Evolutionary conservation across 2,329 filamentous ascomycete species (phyloP).

Genomic region (Penicillium sp.): DNA sequence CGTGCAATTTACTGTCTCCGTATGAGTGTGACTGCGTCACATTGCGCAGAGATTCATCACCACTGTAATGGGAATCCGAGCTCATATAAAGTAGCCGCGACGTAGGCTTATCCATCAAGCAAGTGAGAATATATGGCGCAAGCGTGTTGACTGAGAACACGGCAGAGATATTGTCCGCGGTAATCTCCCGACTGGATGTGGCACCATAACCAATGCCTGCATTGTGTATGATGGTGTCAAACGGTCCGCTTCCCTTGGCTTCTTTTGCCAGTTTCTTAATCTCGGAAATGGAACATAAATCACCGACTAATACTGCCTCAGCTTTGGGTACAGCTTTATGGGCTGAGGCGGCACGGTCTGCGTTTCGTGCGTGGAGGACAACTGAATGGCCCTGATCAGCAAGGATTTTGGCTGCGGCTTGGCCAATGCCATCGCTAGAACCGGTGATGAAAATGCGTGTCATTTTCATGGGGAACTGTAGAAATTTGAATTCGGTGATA

Average conservation of each 20-base stretch:
- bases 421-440: conserved; percentile 59
- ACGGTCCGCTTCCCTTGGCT: conserved; percentile 51
- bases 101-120: conserved; percentile 48
- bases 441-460: conserved; percentile 54
- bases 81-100: conserved; percentile 55
- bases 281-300: conserved; percentile 53
- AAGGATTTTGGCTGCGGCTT: conserved; percentile 52
- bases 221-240: conserved; percentile 60
- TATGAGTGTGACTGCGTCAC: conserved; percentile 47
- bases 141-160: conserved; percentile 59
- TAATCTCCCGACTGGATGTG: conserved; percentile 39
- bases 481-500: background rate
- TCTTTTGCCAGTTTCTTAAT: conserved; percentile 54
- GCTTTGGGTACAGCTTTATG: conserved; percentile 51
- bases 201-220: conserved; percentile 51
- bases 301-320: conserved; percentile 53
- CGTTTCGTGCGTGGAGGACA: conserved; percentile 58
- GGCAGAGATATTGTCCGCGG: conserved; percentile 48
- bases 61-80: conserved; percentile 52
- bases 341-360: conserved; percentile 54
- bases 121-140: conserved; percentile 59
- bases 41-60: conserved; percentile 44
- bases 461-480: conserved; percentile 5
- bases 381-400: conserved; percentile 55
- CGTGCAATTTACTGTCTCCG: conserved; percentile 57